Percentiles rank a stretch among this genome's conserved stretches.
Conservation (phyloP, 257 asterid genomes). For the Thymus mandschuricus region DNA sequence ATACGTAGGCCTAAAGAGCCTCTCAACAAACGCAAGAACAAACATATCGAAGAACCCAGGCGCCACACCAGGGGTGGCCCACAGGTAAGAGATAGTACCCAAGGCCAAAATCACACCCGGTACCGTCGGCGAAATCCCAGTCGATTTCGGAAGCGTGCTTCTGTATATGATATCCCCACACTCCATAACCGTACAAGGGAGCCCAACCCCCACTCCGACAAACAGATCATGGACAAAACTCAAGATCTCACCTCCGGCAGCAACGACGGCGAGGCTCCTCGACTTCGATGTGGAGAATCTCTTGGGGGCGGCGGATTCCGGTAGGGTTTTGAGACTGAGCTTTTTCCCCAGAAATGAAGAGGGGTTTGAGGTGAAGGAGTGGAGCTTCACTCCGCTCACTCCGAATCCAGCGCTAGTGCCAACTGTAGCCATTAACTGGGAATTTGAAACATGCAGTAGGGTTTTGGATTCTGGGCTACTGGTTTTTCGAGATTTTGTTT, state of each 20-base stretch:
- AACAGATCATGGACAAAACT: slow-evolving; percentile 60
- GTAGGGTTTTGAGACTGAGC: slow-evolving; percentile 43
- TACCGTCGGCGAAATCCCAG: slow-evolving; percentile 66
- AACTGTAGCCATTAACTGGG: slow-evolving; percentile 59
- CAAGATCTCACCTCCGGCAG: slow-evolving; percentile 54
- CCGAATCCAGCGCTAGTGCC: slow-evolving; percentile 59
- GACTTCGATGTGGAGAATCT: slow-evolving; percentile 37
- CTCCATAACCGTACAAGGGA: slow-evolving; percentile 96
- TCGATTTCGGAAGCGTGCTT: slow-evolving; percentile 86
- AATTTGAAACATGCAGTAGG: not conserved
- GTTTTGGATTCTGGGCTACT: not conserved
- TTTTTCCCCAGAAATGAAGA: slow-evolving; percentile 69
- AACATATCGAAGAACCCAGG: slow-evolving; percentile 99
- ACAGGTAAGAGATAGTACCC: slow-evolving; percentile 84
- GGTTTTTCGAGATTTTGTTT: not conserved
- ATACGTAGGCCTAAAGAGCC: slow-evolving; percentile 70
- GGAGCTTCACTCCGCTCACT: slow-evolving; percentile 52
- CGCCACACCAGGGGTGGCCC: slow-evolving; percentile 99
- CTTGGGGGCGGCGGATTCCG: slow-evolving; percentile 38
- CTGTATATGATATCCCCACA: slow-evolving; percentile 95
- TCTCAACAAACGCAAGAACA: slow-evolving; percentile 87
- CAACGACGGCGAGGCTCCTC: slow-evolving; percentile 44
- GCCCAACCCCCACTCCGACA: slow-evolving; percentile 95
- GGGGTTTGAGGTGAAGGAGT: slow-evolving; percentile 48
- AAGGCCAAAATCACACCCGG: slow-evolving; percentile 88